A percentile compares a stretch with the other conserved stretches of the same genome.
phyloP scores from a whole-genome alignment of 257 asterid species.

The Capsicum baccatum region DNA sequence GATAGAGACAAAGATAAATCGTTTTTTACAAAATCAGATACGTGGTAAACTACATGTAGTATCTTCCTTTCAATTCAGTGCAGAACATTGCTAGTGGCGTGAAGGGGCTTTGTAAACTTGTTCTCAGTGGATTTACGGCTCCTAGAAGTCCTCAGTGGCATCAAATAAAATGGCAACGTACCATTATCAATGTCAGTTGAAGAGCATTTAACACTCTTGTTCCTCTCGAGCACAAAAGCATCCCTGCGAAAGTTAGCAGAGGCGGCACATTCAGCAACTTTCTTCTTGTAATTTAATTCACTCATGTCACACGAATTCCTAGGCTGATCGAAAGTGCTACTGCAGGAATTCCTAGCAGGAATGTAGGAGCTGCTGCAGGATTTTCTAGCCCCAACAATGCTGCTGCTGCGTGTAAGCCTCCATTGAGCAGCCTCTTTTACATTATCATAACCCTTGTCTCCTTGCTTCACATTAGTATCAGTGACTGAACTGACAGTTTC shows the following conservation, averaged over 20 bases:
- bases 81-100: slow-evolving; percentile 51
- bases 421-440: slow-evolving; percentile 40
- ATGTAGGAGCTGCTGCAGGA: slow-evolving; percentile 25
- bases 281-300: slow-evolving; percentile 55
- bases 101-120: slow-evolving; percentile 50
- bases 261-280: slow-evolving; percentile 51
- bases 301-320: slow-evolving; percentile 59
- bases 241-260: slow-evolving; percentile 47
- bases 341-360: slow-evolving; percentile 52
- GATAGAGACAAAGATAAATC: slow-evolving; percentile 33
- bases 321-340: slow-evolving; percentile 58
- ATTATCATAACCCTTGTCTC: slow-evolving; percentile 41
- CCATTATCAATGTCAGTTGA: slow-evolving; percentile 54
- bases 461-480: slow-evolving; percentile 44
- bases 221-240: slow-evolving; percentile 55
- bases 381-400: slow-evolving; percentile 62
- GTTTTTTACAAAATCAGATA: slow-evolving; percentile 38
- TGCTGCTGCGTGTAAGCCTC: slow-evolving; percentile 66
- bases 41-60: slow-evolving; percentile 31
- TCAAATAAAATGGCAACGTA: slow-evolving; percentile 69
- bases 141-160: slow-evolving; percentile 73
- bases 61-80: slow-evolving; percentile 41
- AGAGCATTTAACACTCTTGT: slow-evolving; percentile 42
- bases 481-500: slow-evolving; percentile 41
- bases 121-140: slow-evolving; percentile 54